phyloP scores from a whole-genome alignment of 1,139 yeast species.

The Blastobotrys serpentis region DNA sequence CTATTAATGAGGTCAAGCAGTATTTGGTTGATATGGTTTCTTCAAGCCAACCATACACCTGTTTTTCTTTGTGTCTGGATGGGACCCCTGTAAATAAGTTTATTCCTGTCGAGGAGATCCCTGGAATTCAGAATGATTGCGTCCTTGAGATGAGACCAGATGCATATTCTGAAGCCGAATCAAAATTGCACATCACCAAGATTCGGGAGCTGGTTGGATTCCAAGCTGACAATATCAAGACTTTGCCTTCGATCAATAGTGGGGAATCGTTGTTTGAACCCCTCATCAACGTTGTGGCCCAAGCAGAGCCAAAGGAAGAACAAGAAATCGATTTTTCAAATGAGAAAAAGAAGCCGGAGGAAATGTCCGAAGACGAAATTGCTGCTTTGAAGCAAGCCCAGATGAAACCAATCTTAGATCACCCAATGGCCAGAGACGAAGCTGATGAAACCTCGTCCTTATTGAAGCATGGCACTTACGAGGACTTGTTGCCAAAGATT shows the following conservation, averaged over 20 bases:
- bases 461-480: constrained; percentile 18
- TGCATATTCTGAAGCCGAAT: constrained; percentile 48
- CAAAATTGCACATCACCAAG: constrained; percentile 48
- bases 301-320: constrained; percentile 31
- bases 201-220: constrained; percentile 51
- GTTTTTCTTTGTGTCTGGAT: constrained; percentile 51
- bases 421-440: constrained; percentile 17
- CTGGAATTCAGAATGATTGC: constrained; percentile 33
- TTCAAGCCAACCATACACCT: constrained; percentile 57
- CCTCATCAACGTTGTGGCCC: constrained; percentile 27
- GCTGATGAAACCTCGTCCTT: neutral
- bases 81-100: constrained; percentile 38
- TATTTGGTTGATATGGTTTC: constrained; percentile 55
- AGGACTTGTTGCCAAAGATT: constrained; percentile 30
- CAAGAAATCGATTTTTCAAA: constrained; percentile 14
- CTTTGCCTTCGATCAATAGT: constrained; percentile 32
- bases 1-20: constrained; percentile 58
- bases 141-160: constrained; percentile 41
- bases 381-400: constrained; percentile 18
- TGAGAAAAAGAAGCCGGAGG: constrained; percentile 10
- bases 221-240: constrained; percentile 34
- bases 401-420: constrained; percentile 27
- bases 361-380: constrained; percentile 17
- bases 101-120: constrained; percentile 32
- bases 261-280: constrained; percentile 45